A percentile compares a stretch with the other conserved stretches of the same genome.
phyloP scores from a whole-genome alignment of 352 stramenopile species.

The Phytophthora capsici region DNA sequence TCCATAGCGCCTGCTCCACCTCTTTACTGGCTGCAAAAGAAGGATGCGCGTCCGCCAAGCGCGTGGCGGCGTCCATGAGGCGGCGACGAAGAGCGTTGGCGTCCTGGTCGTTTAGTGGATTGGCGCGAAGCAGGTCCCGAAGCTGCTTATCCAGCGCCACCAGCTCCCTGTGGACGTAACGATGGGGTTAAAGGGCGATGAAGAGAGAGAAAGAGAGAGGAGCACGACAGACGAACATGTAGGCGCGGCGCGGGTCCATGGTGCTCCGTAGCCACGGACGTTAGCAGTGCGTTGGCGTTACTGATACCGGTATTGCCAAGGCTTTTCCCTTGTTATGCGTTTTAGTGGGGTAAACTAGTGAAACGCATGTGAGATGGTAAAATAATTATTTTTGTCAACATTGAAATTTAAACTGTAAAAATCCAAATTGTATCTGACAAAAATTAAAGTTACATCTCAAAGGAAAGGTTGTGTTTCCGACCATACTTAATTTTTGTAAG shows the following conservation, averaged over 20 bases:
- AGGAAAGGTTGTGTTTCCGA: too few relatives aligned
- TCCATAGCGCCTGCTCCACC: conserved; percentile 88
- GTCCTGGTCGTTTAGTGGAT: conserved; percentile 65
- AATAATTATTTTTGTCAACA: too few relatives aligned
- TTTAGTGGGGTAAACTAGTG: too few relatives aligned
- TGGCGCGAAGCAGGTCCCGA: conserved; percentile 70
- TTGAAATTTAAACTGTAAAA: too few relatives aligned
- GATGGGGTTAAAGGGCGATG: neutral
- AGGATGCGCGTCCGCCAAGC: conserved; percentile 51
- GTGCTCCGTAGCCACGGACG: conserved; percentile 19
- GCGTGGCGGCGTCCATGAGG: conserved; percentile 60
- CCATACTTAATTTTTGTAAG: too few relatives aligned
- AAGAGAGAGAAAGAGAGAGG: neutral
- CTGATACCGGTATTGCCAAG: too few relatives aligned
- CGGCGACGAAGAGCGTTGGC: conserved; percentile 65
- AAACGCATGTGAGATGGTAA: too few relatives aligned
- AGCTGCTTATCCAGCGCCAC: conserved; percentile 76
- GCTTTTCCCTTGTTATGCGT: too few relatives aligned
- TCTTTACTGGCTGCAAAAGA: conserved; percentile 70
- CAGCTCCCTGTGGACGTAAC: conserved; percentile 53
- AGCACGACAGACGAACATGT: conserved; percentile 22
- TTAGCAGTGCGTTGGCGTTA: neutral
- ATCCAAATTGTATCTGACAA: too few relatives aligned
- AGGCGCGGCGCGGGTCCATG: conserved; percentile 43
- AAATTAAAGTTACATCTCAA: too few relatives aligned